A percentile compares a stretch with the other conserved stretches of the same genome.
Conservation (phyloP, 257 asterid genomes). For the Ilex asprella region DNA sequence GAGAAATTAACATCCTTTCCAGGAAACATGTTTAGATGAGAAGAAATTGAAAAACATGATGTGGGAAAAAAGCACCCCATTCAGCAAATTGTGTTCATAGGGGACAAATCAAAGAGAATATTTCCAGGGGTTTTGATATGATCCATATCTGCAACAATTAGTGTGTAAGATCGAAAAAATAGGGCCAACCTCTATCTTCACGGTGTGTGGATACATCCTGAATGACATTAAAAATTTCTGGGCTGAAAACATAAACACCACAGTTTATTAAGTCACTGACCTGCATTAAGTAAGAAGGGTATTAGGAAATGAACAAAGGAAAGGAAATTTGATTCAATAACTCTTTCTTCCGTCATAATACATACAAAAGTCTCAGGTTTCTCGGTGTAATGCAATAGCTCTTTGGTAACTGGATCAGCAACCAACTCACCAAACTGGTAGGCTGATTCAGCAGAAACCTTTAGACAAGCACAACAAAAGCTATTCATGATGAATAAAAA, state of each 20-base stretch:
- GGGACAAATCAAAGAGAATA: neutral
- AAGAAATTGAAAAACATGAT: neutral
- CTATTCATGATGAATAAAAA: neutral
- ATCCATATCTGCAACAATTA: neutral
- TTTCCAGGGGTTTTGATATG: neutral
- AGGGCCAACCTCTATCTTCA: conserved; percentile 51
- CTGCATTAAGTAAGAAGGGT: conserved; percentile 25
- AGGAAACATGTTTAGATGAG: neutral
- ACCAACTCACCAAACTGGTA: conserved; percentile 84
- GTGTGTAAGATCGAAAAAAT: neutral
- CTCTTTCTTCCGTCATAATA: conserved; percentile 11
- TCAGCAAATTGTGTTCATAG: neutral
- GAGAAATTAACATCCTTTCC: neutral
- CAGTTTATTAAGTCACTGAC: conserved; percentile 83
- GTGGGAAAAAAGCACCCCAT: neutral
- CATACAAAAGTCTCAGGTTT: conserved; percentile 88
- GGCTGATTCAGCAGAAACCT: conserved; percentile 90
- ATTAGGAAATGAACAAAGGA: conserved; percentile 12
- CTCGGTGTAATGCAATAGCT: conserved; percentile 79
- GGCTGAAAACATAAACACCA: conserved; percentile 71
- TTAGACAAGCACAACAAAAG: conserved; percentile 1
- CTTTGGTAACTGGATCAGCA: conserved; percentile 70
- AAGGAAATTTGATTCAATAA: conserved; percentile 9
- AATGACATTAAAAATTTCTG: conserved; percentile 54
- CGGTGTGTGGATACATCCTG: conserved; percentile 42